Conservation (phyloP, 805 yeast species). For the Metschnikowia drakensbergensis region DNA sequence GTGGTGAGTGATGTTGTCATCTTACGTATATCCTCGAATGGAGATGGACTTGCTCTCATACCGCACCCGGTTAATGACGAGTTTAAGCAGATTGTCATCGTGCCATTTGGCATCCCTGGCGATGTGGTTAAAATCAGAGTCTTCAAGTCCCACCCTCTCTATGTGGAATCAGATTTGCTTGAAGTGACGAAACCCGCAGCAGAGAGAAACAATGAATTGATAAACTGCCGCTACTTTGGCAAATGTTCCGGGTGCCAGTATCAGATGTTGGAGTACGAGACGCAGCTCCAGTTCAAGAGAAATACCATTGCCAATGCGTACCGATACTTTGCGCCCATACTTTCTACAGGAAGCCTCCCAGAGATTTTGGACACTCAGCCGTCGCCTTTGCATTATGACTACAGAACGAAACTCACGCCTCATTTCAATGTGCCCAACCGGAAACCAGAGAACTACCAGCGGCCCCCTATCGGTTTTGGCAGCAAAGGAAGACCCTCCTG, state of each 20-base stretch:
- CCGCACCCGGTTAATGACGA: conserved; percentile 49
- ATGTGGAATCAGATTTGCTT: conserved; percentile 72
- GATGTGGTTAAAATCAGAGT: conserved; percentile 69
- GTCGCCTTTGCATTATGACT: conserved; percentile 72
- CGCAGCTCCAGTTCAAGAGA: conserved; percentile 70
- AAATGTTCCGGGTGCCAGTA: conserved; percentile 94
- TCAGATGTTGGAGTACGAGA: conserved; percentile 69
- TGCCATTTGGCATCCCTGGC: conserved; percentile 89
- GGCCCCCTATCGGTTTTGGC: conserved; percentile 87
- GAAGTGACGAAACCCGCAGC: conserved; percentile 37
- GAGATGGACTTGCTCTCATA: conserved; percentile 80
- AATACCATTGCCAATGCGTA: conserved; percentile 79
- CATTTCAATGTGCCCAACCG: conserved; percentile 80
- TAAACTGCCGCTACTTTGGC: conserved; percentile 82
- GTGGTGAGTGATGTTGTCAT: conserved; percentile 56
- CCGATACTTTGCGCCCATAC: conserved; percentile 63
- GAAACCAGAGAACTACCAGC: conserved; percentile 31
- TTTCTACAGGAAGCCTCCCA: conserved; percentile 50
- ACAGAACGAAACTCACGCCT: conserved; percentile 93
- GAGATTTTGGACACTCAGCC: conserved; percentile 58
- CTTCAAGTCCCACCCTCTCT: conserved; percentile 71
- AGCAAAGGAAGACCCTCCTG: conserved; percentile 74
- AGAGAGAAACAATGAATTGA: conserved; percentile 52
- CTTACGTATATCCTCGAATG: conserved; percentile 63
- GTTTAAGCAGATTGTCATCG: conserved; percentile 58